Conservation (phyloP, 2,329 filamentous ascomycete species). For the Penicillium sp. region DNA sequence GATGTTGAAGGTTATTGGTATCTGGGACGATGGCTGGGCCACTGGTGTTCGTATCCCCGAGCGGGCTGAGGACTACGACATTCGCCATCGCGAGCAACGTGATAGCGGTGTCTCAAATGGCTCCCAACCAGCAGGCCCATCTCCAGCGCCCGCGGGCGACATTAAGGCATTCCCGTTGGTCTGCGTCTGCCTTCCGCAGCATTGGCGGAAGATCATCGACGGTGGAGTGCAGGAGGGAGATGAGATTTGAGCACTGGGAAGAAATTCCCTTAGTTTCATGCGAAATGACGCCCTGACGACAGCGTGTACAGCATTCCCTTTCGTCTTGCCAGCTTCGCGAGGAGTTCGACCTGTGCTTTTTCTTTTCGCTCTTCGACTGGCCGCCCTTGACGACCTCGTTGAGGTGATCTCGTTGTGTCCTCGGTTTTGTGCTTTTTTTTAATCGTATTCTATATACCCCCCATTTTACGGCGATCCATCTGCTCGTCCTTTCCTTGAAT, state of each 20-base stretch:
- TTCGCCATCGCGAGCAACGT: slow-evolving; percentile 67
- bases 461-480: slow-evolving; percentile 23
- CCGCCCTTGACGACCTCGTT: neutral
- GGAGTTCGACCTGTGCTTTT: slow-evolving; percentile 10
- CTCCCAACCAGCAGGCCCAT: slow-evolving; percentile 56
- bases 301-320: slow-evolving; percentile 27
- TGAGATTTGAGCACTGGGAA: slow-evolving; percentile 19
- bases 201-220: slow-evolving; percentile 96
- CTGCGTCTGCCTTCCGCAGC: slow-evolving; percentile 89
- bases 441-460: slow-evolving; percentile 31
- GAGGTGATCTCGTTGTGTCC: slow-evolving; percentile 13
- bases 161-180: slow-evolving; percentile 98
- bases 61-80: slow-evolving; percentile 83
- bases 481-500: slow-evolving; percentile 19
- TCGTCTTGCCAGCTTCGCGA: slow-evolving; percentile 13
- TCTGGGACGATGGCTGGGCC: slow-evolving; percentile 99
- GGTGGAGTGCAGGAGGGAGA: slow-evolving; percentile 53
- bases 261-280: slow-evolving; percentile 20
- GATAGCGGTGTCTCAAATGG: slow-evolving; percentile 91
- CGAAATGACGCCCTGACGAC: slow-evolving; percentile 37
- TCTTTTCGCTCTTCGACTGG: slow-evolving; percentile 11
- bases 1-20: slow-evolving; percentile 96
- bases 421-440: slow-evolving; percentile 19
- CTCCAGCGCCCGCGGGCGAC: slow-evolving; percentile 66
- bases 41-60: slow-evolving; percentile 82